Percentiles rank a stretch among this genome's conserved stretches.
These are phyloP conservation scores for Stachybotrys chlorohalonatus DNA, from an alignment of 2,329 filamentous ascomycete species.

Conservation along the genomic window DNA sequence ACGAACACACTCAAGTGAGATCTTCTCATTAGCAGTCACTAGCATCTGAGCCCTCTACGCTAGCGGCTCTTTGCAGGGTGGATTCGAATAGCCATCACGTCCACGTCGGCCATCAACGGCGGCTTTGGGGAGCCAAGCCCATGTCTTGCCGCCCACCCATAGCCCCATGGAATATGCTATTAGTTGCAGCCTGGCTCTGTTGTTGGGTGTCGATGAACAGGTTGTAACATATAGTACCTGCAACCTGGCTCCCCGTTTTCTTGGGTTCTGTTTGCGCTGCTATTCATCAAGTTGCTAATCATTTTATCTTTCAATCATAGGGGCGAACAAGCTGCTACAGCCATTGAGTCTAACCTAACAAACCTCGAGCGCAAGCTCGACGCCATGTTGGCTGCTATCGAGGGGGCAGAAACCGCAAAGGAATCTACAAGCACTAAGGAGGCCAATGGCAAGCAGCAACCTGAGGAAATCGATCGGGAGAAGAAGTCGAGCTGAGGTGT, in stretches of 20 bases:
- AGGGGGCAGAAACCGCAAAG: constrained; percentile 11
- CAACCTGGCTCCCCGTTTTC: neutral
- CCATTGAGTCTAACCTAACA: constrained; percentile 42
- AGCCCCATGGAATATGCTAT: too few species aligned
- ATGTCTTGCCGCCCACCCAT: too few species aligned
- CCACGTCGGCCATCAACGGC: too few species aligned
- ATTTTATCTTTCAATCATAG: constrained; percentile 17
- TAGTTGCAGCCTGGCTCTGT: too few species aligned
- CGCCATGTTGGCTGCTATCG: constrained; percentile 40
- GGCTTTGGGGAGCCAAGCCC: too few species aligned
- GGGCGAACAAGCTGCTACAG: constrained; percentile 44
- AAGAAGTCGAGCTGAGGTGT: constrained; percentile 1
- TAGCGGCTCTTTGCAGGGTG: too few species aligned
- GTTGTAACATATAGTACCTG: neutral
- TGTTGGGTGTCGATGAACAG: too few species aligned
- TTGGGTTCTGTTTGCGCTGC: neutral
- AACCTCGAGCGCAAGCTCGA: constrained; percentile 47
- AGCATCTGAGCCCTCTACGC: too few species aligned
- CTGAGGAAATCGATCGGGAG: neutral
- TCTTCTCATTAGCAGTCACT: neutral
- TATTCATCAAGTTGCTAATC: neutral
- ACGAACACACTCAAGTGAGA: neutral
- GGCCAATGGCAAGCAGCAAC: neutral
- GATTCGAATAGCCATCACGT: too few species aligned
- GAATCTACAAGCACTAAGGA: neutral